A percentile compares a stretch with the other conserved stretches of the same genome.
Evolutionary conservation across 495 filamentous ascomycete genomes (phyloP).

Genomic region (Lasiosphaeria ovina): DNA sequence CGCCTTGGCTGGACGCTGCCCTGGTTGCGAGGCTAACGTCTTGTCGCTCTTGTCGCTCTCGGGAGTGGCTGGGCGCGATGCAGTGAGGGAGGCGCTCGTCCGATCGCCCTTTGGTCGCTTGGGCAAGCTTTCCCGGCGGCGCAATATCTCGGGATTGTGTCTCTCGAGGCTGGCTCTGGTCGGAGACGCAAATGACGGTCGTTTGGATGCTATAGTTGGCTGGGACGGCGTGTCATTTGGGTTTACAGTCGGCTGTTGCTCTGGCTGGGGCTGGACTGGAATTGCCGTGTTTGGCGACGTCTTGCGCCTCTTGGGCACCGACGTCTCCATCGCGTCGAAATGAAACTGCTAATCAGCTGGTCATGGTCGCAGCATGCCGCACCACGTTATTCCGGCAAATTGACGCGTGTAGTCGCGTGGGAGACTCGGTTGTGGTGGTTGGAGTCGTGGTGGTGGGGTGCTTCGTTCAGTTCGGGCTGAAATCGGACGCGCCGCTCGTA

Average conservation of each 20-base stretch:
- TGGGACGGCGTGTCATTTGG: constrained; percentile 11
- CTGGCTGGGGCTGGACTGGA: constrained; percentile 24
- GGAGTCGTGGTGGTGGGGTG: constrained; percentile 4
- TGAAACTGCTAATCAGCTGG: constrained; percentile 1
- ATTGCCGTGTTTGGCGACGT: constrained; percentile 50
- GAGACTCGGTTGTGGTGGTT: constrained; percentile 2
- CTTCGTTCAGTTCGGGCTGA: background rate
- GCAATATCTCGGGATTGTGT: constrained; percentile 59
- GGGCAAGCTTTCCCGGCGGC: constrained; percentile 40
- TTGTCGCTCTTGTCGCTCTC: constrained; percentile 21
- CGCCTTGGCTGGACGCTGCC: constrained; percentile 9
- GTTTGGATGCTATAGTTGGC: constrained; percentile 18
- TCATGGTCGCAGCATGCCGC: constrained; percentile 16
- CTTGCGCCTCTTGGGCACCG: constrained; percentile 63
- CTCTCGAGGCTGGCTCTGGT: constrained; percentile 63
- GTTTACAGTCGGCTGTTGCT: constrained; percentile 18
- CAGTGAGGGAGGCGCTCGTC: constrained; percentile 21
- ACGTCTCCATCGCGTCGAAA: constrained; percentile 47
- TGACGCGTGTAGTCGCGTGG: constrained; percentile 25
- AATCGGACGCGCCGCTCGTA: background rate
- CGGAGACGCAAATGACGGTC: constrained; percentile 64
- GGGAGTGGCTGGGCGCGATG: constrained; percentile 27
- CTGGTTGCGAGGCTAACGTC: constrained; percentile 17
- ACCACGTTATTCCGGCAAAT: constrained; percentile 3
- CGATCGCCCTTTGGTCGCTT: constrained; percentile 30